Base-by-base conservation (phyloP, 768 basidiomycete genomes). In the Xerocomus spinulosus region DNA sequence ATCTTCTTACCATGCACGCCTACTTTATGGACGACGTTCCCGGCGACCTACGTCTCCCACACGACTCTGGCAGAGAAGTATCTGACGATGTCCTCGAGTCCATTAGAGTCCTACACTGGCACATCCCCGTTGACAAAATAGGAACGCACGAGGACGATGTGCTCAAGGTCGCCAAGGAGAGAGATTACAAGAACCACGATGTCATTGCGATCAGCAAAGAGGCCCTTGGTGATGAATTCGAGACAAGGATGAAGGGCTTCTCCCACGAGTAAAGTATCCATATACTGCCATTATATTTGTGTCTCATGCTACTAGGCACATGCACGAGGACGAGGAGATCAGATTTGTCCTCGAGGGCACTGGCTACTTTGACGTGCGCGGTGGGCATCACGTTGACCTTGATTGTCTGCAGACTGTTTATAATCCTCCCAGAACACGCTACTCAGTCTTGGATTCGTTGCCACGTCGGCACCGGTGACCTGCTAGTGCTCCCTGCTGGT, bases 301-400 rank as follows among this genome's bases (percentile, higher is more conserved):
- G n/a, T 37, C 18, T 29, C 29, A 8, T 13, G 10, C 21, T 6
- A 33, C 8, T 59, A 89, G 87, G 61, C 92, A 94, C 61, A 78
- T 94, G 73, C 92, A 95, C 58, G 92, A 94, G 66, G 92, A 95
- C 57, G 92, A 97, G 62, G 92, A 94, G 70, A 94, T 93, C 61
- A 77, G 92, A 5, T 95, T 87, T 61, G 80, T 92, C 55, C 74
- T 90, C 25, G 76, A 78, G 4, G 93, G 93, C 17, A 81, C 79
- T 40, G 92, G 91, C 0, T 95, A 83, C 73, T 95, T 95, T 63
- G 93, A 95, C 57, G 79, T 95, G 33, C 77, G 91, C 54, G 87
- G 87, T 87, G 57, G 40, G 80, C 57, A n/a, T 26, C 9, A 0
- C 18, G 12, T 35, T 5, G 34, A 35, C 20, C 4, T 8, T 5